Evolutionary conservation across 495 filamentous ascomycete species (phyloP), one percentile per base, ranked within the genome.

Genomic region (Penicillium angulare): DNA sequence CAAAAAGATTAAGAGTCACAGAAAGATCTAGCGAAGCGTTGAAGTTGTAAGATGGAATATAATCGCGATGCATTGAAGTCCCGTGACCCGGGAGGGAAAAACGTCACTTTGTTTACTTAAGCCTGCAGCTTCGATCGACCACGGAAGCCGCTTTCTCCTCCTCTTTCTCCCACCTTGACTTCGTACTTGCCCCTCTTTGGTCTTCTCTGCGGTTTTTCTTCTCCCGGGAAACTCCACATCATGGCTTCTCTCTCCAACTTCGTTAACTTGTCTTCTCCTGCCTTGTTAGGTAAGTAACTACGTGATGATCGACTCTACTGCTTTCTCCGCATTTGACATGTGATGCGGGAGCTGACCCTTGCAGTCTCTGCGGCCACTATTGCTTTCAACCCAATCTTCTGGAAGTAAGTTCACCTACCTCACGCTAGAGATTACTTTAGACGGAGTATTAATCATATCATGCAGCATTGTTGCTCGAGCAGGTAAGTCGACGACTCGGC

Each of bases 351-450:
- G 24, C 61, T 68, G 41, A 69, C 60, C 56, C 39, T 43, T 26
- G 40, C 43, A 81, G 78, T 71, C 55, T 70, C 75, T 57, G 74
- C 73, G 36, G 59, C 74, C 40, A 65, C 73, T 31, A 77, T 81
- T 60, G 70, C 73, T 9, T 81, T 81, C 54, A 81, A 81, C 51
- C 78, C 78, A 1, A 75, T 78, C 22, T 81, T 81, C 66, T 81
- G 78, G 78, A 81, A 81, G 77, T 79, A 62, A 65, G 77, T 73
- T n/a, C n/a, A n/a, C 1, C 6, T 44, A 16, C 43, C 8, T 8
- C 2, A 47, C 38, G 43, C 34, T 29, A 46, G 46, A 36, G 10
- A 17, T 49, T 8, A 31, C 21, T 7, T 33, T n/a, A n/a, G n/a
- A n/a, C n/a, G n/a, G n/a, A n/a, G n/a, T n/a, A n/a, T n/a, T n/a